Conservation (phyloP, 495 filamentous ascomycete genomes). For the Darksidea phi region DNA sequence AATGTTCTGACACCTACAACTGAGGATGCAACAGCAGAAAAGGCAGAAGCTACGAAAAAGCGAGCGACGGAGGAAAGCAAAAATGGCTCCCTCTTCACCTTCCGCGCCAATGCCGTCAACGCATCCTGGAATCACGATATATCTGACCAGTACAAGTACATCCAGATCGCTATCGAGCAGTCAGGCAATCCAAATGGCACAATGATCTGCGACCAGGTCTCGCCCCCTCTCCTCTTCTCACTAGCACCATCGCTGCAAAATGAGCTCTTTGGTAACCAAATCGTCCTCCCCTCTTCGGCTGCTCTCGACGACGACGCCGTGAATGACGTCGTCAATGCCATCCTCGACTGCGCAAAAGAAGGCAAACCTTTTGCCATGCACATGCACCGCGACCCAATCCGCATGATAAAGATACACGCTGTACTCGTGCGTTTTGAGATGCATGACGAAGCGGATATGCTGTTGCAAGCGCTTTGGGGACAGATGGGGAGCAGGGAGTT, state of each 20-base stretch:
- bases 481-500: not conserved
- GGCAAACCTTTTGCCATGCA: not conserved
- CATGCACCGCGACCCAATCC: not conserved
- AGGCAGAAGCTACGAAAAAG: too few relatives aligned
- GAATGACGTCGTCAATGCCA: constrained; percentile 2
- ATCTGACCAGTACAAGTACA: too few relatives aligned
- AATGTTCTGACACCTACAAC: too few relatives aligned
- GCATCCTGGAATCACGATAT: too few relatives aligned
- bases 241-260: not conserved
- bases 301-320: not conserved
- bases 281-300: constrained; percentile 4
- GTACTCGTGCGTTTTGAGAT: constrained; percentile 12
- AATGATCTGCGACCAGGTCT: not conserved
- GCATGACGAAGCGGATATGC: not conserved
- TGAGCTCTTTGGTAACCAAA: not conserved
- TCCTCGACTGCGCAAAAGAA: not conserved
- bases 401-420: constrained; percentile 5
- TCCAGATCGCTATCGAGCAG: not conserved
- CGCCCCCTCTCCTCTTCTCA: not conserved
- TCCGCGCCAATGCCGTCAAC: too few relatives aligned
- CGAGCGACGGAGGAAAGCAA: too few relatives aligned
- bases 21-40: too few relatives aligned
- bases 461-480: not conserved
- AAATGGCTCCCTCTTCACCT: too few relatives aligned
- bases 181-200: not conserved